Evolutionary conservation across 228 moss, liverwort and hornwort species (phyloP).

Genomic region (Sphagnum magellanicum): DNA sequence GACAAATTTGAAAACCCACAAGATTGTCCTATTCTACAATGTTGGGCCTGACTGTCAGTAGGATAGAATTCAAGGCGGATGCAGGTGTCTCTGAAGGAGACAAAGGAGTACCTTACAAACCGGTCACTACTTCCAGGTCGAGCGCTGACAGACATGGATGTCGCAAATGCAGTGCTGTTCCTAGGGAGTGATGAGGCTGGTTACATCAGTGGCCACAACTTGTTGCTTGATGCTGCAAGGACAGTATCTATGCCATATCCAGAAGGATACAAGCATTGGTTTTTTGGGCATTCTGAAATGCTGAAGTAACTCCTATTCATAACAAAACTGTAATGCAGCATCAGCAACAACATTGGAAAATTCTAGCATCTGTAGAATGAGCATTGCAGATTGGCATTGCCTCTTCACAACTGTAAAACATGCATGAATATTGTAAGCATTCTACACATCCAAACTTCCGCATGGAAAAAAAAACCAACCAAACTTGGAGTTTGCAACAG

Average conservation of each 20-base stretch:
- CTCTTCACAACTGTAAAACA: too few relatives aligned
- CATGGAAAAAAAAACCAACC: too few relatives aligned
- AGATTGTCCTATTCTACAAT: neutral
- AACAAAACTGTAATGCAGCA: too few relatives aligned
- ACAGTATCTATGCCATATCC: constrained; percentile 26
- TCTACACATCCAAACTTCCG: too few relatives aligned
- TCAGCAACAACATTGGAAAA: too few relatives aligned
- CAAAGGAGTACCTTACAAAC: constrained; percentile 8
- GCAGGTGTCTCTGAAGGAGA: constrained; percentile 16
- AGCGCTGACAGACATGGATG: constrained; percentile 19
- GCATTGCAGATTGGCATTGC: too few relatives aligned
- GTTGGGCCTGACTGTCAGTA: neutral
- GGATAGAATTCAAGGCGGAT: neutral
- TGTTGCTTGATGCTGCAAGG: constrained; percentile 46
- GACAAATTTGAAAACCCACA: neutral
- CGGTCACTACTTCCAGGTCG: constrained; percentile 21
- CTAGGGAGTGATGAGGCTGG: constrained; percentile 57
- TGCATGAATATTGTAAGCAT: too few relatives aligned
- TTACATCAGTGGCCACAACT: constrained; percentile 58
- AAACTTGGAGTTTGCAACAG: too few relatives aligned
- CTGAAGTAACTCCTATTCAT: constrained; percentile 15
- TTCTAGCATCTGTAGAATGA: too few relatives aligned
- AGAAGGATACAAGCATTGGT: constrained; percentile 33
- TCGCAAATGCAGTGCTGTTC: constrained; percentile 55
- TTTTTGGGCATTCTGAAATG: constrained; percentile 40